A percentile compares a stretch with the other conserved stretches of the same genome.
phyloP scores from a whole-genome alignment of 2,329 filamentous ascomycete genomes.

The Pseudopyrenochaeta lycopersici region DNA sequence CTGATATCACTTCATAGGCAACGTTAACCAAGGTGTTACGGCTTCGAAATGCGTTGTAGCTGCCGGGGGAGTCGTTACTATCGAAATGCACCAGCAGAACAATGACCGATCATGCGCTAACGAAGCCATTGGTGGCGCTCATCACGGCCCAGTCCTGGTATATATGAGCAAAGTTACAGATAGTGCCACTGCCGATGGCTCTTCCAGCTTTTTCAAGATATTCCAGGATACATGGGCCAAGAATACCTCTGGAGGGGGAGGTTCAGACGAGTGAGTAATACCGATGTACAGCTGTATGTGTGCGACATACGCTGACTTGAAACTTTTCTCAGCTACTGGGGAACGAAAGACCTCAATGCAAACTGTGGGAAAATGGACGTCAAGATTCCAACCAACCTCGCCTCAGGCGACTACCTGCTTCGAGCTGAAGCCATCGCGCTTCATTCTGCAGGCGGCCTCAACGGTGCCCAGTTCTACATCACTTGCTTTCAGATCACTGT shows the following conservation, averaged over 20 bases:
- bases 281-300: too few relatives aligned
- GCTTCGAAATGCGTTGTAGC: slow-evolving; percentile 56
- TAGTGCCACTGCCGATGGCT: slow-evolving; percentile 60
- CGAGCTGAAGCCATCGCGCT: slow-evolving; percentile 68
- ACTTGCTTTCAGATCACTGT: slow-evolving; percentile 68
- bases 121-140: slow-evolving; percentile 45
- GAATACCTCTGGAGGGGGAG: slow-evolving; percentile 47
- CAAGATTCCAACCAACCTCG: slow-evolving; percentile 62
- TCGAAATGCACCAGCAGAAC: slow-evolving; percentile 59
- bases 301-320: too few relatives aligned
- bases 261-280: slow-evolving; percentile 49
- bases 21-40: slow-evolving; percentile 35
- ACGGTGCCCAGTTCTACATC: slow-evolving; percentile 57
- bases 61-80: slow-evolving; percentile 58
- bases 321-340: slow-evolving; percentile 54
- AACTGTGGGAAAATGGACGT: slow-evolving; percentile 60
- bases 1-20: slow-evolving; percentile 19
- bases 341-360: slow-evolving; percentile 56
- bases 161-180: slow-evolving; percentile 58
- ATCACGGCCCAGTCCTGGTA: slow-evolving; percentile 39
- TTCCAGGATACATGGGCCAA: slow-evolving; percentile 63
- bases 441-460: slow-evolving; percentile 58
- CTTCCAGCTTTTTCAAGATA: slow-evolving; percentile 66
- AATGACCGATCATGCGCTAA: slow-evolving; percentile 62
- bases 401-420: slow-evolving; percentile 62